Evolutionary conservation across 257 asterid species (phyloP).

Genomic region (Nicotiana attenuata): DNA sequence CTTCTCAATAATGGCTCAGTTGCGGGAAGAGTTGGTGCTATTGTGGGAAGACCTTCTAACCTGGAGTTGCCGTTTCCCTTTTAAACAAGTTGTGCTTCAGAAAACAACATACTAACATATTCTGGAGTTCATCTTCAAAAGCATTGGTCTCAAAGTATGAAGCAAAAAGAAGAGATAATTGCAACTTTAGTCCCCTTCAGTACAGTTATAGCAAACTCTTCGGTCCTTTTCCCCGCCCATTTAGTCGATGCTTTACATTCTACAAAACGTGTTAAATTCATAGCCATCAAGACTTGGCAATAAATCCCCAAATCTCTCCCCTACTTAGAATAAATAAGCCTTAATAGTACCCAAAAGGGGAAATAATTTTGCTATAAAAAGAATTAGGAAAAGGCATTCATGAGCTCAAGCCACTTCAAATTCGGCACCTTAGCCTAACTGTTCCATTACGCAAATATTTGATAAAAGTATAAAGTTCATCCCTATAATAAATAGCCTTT

Average conservation of each 20-base stretch:
- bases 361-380: too few species aligned
- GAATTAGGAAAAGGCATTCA: too few species aligned
- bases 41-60: too few species aligned
- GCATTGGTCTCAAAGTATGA: background rate
- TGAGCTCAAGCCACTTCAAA: background rate
- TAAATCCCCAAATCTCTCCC: background rate
- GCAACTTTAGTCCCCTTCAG: background rate
- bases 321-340: background rate
- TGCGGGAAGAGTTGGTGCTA: too few species aligned
- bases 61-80: too few species aligned
- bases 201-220: background rate
- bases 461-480: background rate
- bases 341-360: background rate
- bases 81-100: too few species aligned
- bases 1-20: too few species aligned
- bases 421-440: background rate
- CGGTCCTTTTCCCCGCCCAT: background rate
- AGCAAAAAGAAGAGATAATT: background rate
- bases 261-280: background rate
- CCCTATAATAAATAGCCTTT: background rate
- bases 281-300: background rate
- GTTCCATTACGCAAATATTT: background rate
- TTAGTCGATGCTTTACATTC: background rate
- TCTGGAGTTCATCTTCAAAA: background rate
- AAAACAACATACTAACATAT: too few species aligned